A percentile compares a stretch with the other conserved stretches of the same genome.
These are phyloP conservation scores for Pseudogymnoascus sp. DNA, from an alignment of 2,329 filamentous ascomycete species.

Conservation along the genomic window DNA sequence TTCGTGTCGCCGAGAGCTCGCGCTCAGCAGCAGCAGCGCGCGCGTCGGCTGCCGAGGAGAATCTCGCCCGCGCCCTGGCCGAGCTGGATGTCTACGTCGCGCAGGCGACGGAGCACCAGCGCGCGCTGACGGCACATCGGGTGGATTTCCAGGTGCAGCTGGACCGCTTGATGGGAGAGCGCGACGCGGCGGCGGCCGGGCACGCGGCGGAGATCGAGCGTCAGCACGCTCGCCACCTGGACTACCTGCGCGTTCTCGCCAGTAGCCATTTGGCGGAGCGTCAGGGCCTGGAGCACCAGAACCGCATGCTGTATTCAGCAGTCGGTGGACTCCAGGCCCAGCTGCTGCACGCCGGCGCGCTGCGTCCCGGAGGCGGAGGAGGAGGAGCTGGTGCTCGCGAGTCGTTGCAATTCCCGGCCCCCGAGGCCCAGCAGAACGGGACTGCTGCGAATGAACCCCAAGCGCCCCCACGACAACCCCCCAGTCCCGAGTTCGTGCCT, in stretches of 20 bases:
- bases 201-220: not conserved
- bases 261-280: not conserved
- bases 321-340: not conserved
- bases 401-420: not conserved
- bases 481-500: not conserved
- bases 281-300: not conserved
- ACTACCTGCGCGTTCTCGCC: not conserved
- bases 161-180: not conserved
- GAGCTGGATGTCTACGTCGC: not conserved
- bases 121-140: not conserved
- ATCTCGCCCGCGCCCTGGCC: not conserved
- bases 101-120: not conserved
- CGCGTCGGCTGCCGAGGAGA: not conserved
- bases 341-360: not conserved
- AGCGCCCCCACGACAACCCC: not conserved
- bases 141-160: not conserved
- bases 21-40: not conserved
- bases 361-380: not conserved
- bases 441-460: not conserved
- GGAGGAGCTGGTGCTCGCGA: not conserved
- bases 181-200: not conserved
- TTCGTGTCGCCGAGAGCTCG: not conserved
- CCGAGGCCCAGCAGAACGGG: not conserved
- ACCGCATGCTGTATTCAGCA: not conserved
- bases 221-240: not conserved